Conservation (phyloP, 2,329 filamentous ascomycete genomes). For the Exophiala aquamarina region DNA sequence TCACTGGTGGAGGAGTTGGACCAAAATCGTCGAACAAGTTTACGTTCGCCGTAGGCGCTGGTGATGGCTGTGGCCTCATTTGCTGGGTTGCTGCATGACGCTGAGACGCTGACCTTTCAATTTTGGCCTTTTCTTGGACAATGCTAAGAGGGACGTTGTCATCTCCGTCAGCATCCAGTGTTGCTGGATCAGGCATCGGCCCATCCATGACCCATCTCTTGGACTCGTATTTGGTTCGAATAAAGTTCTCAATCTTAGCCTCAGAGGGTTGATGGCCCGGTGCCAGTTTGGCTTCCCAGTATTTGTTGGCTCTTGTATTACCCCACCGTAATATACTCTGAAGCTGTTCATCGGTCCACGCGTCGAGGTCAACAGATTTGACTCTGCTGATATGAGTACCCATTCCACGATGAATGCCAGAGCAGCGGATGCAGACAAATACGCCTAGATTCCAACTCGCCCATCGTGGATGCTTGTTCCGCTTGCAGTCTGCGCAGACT, state of each 20-base stretch:
- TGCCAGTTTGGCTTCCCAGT: constrained; percentile 95
- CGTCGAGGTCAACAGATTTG: constrained; percentile 96
- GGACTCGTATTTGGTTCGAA: constrained; percentile 96
- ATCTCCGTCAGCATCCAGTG: constrained; percentile 78
- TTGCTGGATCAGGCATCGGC: constrained; percentile 86
- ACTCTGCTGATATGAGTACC: constrained; percentile 97
- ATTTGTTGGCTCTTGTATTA: constrained; percentile 92
- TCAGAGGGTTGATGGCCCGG: constrained; percentile 90
- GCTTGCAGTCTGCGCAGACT: constrained; percentile 96
- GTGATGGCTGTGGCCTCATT: constrained; percentile 41
- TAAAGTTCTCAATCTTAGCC: constrained; percentile 99
- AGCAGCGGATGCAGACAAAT: constrained; percentile 97
- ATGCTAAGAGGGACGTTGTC: constrained; percentile 74
- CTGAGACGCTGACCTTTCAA: constrained; percentile 59
- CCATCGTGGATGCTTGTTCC: constrained; percentile 98
- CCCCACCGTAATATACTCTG: constrained; percentile 94
- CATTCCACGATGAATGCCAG: constrained; percentile 97
- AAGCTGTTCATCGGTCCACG: constrained; percentile 98
- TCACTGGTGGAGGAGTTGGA: constrained; percentile 57
- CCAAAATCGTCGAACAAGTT: constrained; percentile 83
- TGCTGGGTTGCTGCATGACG: constrained; percentile 40
- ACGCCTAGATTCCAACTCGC: constrained; percentile 98
- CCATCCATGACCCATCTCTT: constrained; percentile 99
- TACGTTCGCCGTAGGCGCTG: constrained; percentile 53
- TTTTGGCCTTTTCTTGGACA: constrained; percentile 70